Percentiles rank a stretch among this genome's conserved stretches.
These are phyloP conservation scores for Massarina eburnea DNA, from an alignment of 2,329 filamentous ascomycete species.

Conservation along the genomic window DNA sequence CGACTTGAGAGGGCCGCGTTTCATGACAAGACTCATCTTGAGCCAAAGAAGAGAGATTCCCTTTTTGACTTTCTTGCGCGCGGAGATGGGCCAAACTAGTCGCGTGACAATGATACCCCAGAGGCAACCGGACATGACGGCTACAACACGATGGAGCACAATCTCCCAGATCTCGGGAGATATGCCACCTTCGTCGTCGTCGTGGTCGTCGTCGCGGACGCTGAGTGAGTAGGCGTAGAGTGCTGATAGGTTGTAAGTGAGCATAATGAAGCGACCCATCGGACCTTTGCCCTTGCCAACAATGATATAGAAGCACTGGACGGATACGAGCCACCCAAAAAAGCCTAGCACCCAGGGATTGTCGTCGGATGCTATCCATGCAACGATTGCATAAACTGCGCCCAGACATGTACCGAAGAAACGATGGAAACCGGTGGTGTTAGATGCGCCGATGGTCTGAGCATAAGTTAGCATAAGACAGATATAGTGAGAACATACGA, in stretches of 20 bases:
- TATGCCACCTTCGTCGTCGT: conserved; percentile 81
- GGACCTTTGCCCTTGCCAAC: conserved; percentile 81
- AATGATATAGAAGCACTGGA: conserved; percentile 88
- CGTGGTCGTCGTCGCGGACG: conserved; percentile 76
- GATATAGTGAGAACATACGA: not conserved
- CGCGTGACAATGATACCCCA: conserved; percentile 93
- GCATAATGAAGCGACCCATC: conserved; percentile 87
- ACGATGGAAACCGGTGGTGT: conserved; percentile 84
- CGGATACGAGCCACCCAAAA: conserved; percentile 77
- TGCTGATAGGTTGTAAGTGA: conserved; percentile 94
- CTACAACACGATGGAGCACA: conserved; percentile 80
- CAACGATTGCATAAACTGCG: conserved; percentile 70
- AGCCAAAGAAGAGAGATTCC: conserved; percentile 90
- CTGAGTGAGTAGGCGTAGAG: conserved; percentile 92
- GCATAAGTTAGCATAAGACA: not conserved
- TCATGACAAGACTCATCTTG: conserved; percentile 95
- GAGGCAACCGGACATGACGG: conserved; percentile 81
- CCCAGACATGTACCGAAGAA: conserved; percentile 86
- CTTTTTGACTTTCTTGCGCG: conserved; percentile 82
- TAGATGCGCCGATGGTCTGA: conserved; percentile 86
- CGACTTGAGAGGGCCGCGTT: conserved; percentile 80
- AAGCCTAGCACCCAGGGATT: conserved; percentile 76
- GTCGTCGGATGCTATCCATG: conserved; percentile 76
- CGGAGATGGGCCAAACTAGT: conserved; percentile 91
- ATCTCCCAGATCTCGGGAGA: conserved; percentile 87